Evolutionary conservation across 2,329 filamentous ascomycete genomes (phyloP), one percentile per base, ranked within the genome.

Genomic region (Talaromyces sp.): DNA sequence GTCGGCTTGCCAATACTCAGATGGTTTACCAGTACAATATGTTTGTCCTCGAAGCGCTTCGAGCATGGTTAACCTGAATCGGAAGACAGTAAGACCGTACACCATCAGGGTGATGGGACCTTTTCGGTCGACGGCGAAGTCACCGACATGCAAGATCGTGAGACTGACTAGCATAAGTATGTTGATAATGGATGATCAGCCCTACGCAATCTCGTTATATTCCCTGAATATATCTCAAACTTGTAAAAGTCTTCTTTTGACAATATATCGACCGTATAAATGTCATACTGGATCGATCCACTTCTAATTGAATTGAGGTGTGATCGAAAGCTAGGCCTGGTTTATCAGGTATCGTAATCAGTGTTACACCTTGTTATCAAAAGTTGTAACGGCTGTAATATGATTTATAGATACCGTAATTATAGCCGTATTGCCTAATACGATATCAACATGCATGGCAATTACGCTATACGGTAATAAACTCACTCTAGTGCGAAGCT

Each of bases 401-500:
- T 54, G 31, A 37, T 11, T 14, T 16, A 2, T 7, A 2, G 14
- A 21, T 37, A 33, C 50, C 50, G n/a, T 23, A 35, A 7, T 11
- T 35, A 21, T 35, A 35, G 31, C n/a, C 50, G 50, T 54, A 52
- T 14, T 37, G 31, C 2, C 9, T n/a, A 35, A 54, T 54, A 54
- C 50, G 37, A 37, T 37, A 37, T 50, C 31, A 11, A 39, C 31
- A 21, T 55, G 52, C 52, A 55, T 55, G 52, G 37, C 37, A 55
- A 55, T 18, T 55, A 42, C 35, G 21, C 33, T 40, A 25, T 28
- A n/a, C 37, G 35, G 54, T 57, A 57, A 42, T 57, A 57, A 31
- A 57, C 23, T 28, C 35, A 28, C 54, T 40, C 31, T 57, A 57
- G 54, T 42, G 54, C 25, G 35, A 57, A 35, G 37, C 54, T 57